Evolutionary conservation across 164 flowering plant genomes (phyloP), one percentile per base, ranked within the genome.

Genomic region (Tetracentron sinense): DNA sequence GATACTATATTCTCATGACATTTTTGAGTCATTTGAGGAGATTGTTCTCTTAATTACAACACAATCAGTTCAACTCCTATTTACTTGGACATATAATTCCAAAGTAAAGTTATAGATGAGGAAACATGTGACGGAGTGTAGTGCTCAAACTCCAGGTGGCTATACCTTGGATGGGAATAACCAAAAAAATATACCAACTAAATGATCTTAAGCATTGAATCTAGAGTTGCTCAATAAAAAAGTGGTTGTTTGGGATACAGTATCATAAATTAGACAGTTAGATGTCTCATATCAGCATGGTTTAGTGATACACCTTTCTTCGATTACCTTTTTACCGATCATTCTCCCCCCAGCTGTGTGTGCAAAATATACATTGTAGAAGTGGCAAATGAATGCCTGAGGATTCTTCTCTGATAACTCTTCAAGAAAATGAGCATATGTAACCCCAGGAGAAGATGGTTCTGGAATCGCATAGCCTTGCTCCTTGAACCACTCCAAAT

Each of bases 321-420:
- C 25, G 0, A 11, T 65, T 74, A 94, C 97, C 91, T 89, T 87
- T 71, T 58, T 89, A 47, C 99, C 99, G 51, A 94, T 94, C 96
- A 94, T 94, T 31, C 94, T 86, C 47, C 99, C 97, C 51, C 99
- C 99, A 48, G 99, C 96, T 25, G 82, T n/a, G 71, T 94, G 99
- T 16, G 99, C 99, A 73, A 94, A 94, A 72, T 94, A 94, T 8
- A 79, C 66, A 73, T 94, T 91, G 78, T 94, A 94, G 69, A 89
- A 94, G 72, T 94, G 99, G 76, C 99, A 94, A 20, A 94, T 73
- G 68, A 94, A 94, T 61, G 96, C 96, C 61, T 82, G 97, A 66
- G 96, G 96, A 82, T 88, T 89, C 63, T 82, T 88, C 78, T 85
- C 84, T 6, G 99, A 81, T 25, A 94, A 63, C 27, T 91, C 92